These are phyloP conservation scores for Cucumis sativus DNA, from an alignment of 306 rosid species.

Conservation along the genomic window Cucumber_9930_V3 NC_026661.2:5397501-5398000, in stretches of 20 bases:
- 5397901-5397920: too few relatives aligned
- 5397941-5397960: too few relatives aligned
- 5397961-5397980: too few relatives aligned
- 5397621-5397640: not conserved
- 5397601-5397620: not conserved
- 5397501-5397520: not conserved
- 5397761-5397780: too few relatives aligned
- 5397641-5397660: not conserved
- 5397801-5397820: too few relatives aligned
- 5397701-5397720: not conserved
- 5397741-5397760: not conserved
- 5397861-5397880: too few relatives aligned
- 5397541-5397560: not conserved
- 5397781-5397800: too few relatives aligned
- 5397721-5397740: not conserved
- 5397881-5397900: too few relatives aligned
- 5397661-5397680: not conserved
- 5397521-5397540: not conserved
- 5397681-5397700: not conserved
- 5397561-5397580: not conserved
- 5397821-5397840: too few relatives aligned
- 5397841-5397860: too few relatives aligned
- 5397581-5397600: not conserved
- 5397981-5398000: too few relatives aligned
- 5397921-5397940: too few relatives aligned